Evolutionary conservation across 176 grass and related monocot genomes (phyloP).

Genomic region (Chloris gayana): DNA sequence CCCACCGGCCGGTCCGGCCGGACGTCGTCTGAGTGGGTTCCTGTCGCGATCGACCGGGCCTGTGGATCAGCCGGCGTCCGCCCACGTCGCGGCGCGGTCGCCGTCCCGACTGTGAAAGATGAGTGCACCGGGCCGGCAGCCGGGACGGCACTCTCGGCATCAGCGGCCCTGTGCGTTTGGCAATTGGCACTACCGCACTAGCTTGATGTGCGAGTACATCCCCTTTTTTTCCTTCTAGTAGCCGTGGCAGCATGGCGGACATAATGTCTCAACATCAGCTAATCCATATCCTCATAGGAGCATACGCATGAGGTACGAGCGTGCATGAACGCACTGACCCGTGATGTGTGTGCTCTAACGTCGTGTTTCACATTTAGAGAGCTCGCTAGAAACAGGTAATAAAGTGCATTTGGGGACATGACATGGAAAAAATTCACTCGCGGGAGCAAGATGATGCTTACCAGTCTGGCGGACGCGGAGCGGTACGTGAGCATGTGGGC

Average conservation of each 20-base stretch:
- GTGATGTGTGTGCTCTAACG: not conserved
- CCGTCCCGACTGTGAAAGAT: not conserved
- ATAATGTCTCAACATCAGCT: not conserved
- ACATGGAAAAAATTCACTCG: not conserved
- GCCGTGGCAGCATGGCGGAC: not conserved
- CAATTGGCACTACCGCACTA: not conserved
- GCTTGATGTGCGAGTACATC: not conserved
- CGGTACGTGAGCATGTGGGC: conserved; percentile 60
- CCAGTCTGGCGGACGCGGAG: conserved; percentile 47
- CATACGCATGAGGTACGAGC: not conserved
- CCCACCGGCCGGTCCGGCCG: not conserved
- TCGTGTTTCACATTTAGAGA: not conserved
- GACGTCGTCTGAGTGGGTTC: not conserved
- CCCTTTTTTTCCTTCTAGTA: not conserved
- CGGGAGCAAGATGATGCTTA: not conserved
- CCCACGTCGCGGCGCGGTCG: not conserved
- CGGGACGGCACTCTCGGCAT: not conserved
- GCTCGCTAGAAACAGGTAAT: not conserved
- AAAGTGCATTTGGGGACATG: not conserved
- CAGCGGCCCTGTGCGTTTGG: not conserved
- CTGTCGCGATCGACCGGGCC: conserved; percentile 3
- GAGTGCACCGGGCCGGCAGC: not conserved
- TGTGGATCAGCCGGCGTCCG: not conserved
- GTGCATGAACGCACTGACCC: not conserved
- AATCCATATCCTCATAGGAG: not conserved